Conservation (phyloP, 805 yeast genomes). For the Cyberlindnera bimundalis region DNA sequence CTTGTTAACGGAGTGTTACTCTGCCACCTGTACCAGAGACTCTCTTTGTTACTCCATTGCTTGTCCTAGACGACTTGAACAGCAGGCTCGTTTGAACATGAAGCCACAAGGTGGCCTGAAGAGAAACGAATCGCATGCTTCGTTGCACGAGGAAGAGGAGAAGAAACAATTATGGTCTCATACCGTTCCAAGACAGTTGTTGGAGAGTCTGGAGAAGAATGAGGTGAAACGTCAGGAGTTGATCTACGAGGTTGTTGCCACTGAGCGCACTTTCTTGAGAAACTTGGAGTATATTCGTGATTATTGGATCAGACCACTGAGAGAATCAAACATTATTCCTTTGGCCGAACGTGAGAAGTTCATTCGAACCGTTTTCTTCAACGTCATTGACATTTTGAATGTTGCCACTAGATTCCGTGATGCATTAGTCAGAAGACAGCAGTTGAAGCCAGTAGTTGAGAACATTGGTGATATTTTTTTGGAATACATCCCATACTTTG, state of each 20-base stretch:
- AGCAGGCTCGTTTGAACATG: constrained; percentile 87
- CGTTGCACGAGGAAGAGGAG: constrained; percentile 72
- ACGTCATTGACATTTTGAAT: constrained; percentile 80
- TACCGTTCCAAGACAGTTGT: constrained; percentile 75
- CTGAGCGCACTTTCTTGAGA: constrained; percentile 93
- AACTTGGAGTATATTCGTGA: constrained; percentile 91
- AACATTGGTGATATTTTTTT: constrained; percentile 85
- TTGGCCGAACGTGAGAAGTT: constrained; percentile 87
- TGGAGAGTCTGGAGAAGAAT: constrained; percentile 73
- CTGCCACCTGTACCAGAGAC: constrained; percentile 93
- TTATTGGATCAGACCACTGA: constrained; percentile 87
- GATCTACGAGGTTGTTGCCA: constrained; percentile 88
- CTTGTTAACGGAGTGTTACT: constrained; percentile 87
- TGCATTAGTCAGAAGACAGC: constrained; percentile 83
- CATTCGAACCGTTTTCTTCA: constrained; percentile 86
- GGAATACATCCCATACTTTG: constrained; percentile 80
- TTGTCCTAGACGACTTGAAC: constrained; percentile 93
- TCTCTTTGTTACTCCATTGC: constrained; percentile 90
- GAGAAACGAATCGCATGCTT: constrained; percentile 66
- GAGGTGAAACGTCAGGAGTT: constrained; percentile 94
- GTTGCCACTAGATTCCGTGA: constrained; percentile 85
- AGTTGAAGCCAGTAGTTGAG: constrained; percentile 76
- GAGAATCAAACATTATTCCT: constrained; percentile 84
- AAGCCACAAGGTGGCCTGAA: constrained; percentile 83
- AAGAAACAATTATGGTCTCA: constrained; percentile 90